Evolutionary conservation across 2,329 filamentous ascomycete species (phyloP).

Genomic region (Colletotrichum eleusines): DNA sequence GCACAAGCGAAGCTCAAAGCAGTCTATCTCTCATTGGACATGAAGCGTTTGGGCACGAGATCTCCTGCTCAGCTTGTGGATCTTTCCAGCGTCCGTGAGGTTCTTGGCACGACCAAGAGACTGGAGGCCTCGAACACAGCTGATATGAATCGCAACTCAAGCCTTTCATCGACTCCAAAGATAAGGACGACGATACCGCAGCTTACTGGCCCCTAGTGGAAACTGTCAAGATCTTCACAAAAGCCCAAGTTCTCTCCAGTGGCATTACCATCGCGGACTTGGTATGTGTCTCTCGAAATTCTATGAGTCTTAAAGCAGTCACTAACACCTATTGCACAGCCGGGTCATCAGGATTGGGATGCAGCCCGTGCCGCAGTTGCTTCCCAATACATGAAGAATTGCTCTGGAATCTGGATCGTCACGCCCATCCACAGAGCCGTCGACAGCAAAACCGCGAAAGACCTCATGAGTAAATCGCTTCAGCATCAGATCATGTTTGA

Average conservation of each 20-base stretch:
- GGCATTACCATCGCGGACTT: constrained; percentile 6
- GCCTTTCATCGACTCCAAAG: constrained; percentile 9
- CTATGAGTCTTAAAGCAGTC: no score
- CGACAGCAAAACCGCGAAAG: constrained; percentile 69
- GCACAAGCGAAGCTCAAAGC: constrained; percentile 59
- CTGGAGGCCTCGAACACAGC: background rate
- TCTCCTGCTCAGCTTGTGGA: background rate
- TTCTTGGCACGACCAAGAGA: background rate
- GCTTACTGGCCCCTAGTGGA: constrained; percentile 59
- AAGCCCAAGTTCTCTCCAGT: background rate
- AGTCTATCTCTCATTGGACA: constrained; percentile 55
- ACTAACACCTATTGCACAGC: no score
- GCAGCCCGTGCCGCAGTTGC: constrained; percentile 69
- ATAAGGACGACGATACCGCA: background rate
- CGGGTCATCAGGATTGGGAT: constrained; percentile 71
- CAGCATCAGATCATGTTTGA: constrained; percentile 71
- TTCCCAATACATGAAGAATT: constrained; percentile 69
- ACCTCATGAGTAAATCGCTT: constrained; percentile 68
- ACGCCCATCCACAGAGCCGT: constrained; percentile 71
- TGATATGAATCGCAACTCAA: constrained; percentile 6
- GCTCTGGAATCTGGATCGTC: constrained; percentile 70
- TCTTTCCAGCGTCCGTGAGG: background rate
- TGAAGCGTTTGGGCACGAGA: no score
- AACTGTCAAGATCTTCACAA: constrained; percentile 19
- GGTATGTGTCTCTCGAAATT: constrained; percentile 30